Evolutionary conservation across 2,329 filamentous ascomycete genomes (phyloP).

Genomic region (Penicillium sumatraense): DNA sequence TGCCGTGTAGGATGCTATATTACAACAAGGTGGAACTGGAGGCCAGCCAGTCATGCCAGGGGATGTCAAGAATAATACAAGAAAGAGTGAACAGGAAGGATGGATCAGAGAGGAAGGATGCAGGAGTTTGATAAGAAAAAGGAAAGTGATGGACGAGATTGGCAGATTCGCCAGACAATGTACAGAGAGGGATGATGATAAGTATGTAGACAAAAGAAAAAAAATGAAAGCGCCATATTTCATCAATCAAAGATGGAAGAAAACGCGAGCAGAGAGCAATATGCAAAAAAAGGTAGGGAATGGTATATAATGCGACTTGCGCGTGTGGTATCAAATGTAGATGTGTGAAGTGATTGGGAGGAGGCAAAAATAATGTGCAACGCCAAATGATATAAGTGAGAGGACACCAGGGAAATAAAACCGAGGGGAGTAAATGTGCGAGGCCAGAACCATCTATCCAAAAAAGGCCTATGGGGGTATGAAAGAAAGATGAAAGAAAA

Average conservation of each 20-base stretch:
- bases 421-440: slow-evolving; percentile 33
- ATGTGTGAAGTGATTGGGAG: slow-evolving; percentile 18
- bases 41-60: slow-evolving; percentile 26
- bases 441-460: slow-evolving; percentile 42
- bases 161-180: slow-evolving; percentile 28
- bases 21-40: slow-evolving; percentile 35
- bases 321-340: slow-evolving; percentile 38
- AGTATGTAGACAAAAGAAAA: slow-evolving; percentile 29
- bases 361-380: slow-evolving; percentile 22
- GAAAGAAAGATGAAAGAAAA: slow-evolving; percentile 33
- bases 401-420: slow-evolving; percentile 28
- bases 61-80: slow-evolving; percentile 22
- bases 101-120: slow-evolving; percentile 4
- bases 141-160: slow-evolving; percentile 16
- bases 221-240: slow-evolving; percentile 22
- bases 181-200: slow-evolving; percentile 17
- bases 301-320: slow-evolving; percentile 37
- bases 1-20: slow-evolving; percentile 33
- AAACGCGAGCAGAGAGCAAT: slow-evolving; percentile 7
- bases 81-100: slow-evolving; percentile 18
- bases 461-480: slow-evolving; percentile 45
- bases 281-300: slow-evolving; percentile 19
- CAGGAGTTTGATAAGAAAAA: slow-evolving; percentile 15
- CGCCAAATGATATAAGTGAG: slow-evolving; percentile 27
- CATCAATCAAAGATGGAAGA: slow-evolving; percentile 17